These are phyloP conservation scores for Zelopaecilomyces penicillatus DNA, from an alignment of 2,329 filamentous ascomycete species.

Conservation along the genomic window DNA sequence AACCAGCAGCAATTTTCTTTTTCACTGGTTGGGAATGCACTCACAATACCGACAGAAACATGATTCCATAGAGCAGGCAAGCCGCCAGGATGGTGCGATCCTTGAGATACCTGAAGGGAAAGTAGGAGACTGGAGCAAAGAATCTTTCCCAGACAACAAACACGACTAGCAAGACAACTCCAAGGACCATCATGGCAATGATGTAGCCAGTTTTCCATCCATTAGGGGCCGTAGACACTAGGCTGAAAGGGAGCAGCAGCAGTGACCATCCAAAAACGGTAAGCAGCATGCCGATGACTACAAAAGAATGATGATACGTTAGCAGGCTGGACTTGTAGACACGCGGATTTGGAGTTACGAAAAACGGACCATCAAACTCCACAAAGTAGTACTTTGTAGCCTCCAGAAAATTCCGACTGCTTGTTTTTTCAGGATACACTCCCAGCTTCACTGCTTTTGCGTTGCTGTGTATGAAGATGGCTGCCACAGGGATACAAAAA, in stretches of 20 bases:
- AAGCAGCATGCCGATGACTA: constrained; percentile 42
- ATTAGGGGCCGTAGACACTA: constrained; percentile 24
- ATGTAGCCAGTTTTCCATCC: constrained; percentile 37
- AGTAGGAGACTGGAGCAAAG: constrained; percentile 42
- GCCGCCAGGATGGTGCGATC: constrained; percentile 22
- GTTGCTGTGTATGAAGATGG: constrained; percentile 45
- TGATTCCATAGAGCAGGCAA: neutral
- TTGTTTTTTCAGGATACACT: constrained; percentile 18
- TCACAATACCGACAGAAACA: neutral
- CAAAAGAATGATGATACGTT: constrained; percentile 20
- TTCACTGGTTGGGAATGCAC: too few relatives aligned
- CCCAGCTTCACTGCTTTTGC: constrained; percentile 43
- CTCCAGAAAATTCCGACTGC: constrained; percentile 16
- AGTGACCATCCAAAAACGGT: constrained; percentile 42
- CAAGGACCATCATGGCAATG: constrained; percentile 44
- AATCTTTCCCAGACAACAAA: constrained; percentile 43
- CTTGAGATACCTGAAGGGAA: constrained; percentile 38
- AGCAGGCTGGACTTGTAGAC: too few relatives aligned
- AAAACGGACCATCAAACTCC: constrained; percentile 46
- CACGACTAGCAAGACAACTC: constrained; percentile 40
- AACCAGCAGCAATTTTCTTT: too few relatives aligned
- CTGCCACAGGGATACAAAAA: constrained; percentile 47
- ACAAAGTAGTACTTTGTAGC: constrained; percentile 44
- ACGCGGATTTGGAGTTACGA: too few relatives aligned
- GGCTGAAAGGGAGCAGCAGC: constrained; percentile 51